These are phyloP conservation scores for Penicillium parvum DNA, from an alignment of 495 filamentous ascomycete species.

Conservation along the genomic window DNA sequence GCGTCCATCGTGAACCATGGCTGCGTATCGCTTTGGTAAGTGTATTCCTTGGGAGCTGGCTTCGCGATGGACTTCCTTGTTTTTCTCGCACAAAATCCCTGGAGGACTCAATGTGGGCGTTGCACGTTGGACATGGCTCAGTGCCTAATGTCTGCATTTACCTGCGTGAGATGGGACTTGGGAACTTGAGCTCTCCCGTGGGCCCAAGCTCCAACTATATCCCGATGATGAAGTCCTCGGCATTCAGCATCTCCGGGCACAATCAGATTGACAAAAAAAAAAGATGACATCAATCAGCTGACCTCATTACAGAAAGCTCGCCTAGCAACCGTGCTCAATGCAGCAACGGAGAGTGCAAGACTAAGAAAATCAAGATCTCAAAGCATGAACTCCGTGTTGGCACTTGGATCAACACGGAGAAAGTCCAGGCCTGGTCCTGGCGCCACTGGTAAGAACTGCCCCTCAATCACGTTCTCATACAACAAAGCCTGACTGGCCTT, in stretches of 20 bases:
- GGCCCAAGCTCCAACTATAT: background rate
- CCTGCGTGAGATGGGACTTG: background rate
- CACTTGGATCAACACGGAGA: constrained; percentile 53
- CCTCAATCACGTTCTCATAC: background rate
- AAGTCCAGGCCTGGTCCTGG: constrained; percentile 56
- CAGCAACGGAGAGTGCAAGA: constrained; percentile 63
- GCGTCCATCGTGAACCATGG: background rate
- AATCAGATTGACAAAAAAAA: background rate
- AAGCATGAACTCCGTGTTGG: constrained; percentile 75
- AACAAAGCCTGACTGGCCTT: background rate
- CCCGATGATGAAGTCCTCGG: no score
- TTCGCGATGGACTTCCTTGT: background rate
- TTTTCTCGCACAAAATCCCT: no score
- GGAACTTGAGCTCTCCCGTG: background rate
- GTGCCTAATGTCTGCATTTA: no score
- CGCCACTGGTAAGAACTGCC: constrained; percentile 66
- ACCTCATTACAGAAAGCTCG: constrained; percentile 53
- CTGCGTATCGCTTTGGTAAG: constrained; percentile 23
- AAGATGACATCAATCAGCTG: constrained; percentile 3
- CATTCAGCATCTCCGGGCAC: background rate
- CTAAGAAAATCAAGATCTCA: constrained; percentile 57
- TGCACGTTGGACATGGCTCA: no score
- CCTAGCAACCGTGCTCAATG: constrained; percentile 60
- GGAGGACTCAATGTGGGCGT: no score
- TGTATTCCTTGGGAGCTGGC: background rate